Base-by-base conservation (phyloP, 805 yeast genomes). In the Wickerhamiella alocasiicola region DNA sequence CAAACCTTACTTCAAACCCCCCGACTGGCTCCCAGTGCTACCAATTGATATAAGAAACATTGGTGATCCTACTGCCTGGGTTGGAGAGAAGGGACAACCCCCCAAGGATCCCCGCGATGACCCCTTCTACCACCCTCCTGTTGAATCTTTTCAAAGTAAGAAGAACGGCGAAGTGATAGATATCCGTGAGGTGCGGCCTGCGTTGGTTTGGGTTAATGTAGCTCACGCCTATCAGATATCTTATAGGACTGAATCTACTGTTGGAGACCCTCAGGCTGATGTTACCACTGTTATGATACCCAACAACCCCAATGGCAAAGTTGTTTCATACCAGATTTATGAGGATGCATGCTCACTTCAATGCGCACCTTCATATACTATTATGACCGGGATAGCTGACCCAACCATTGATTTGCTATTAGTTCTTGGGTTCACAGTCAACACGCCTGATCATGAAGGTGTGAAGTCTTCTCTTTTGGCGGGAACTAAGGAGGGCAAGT, bases 371-470 rank as follows among this genome's bases (percentile, higher is more conserved):
- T 44, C 50, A 9, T 50, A 49, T 40, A 39, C 44, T 26, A 26
- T 50, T 11, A 37, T 47, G 19, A 25, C 36, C 9, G 41, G 44
- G 5, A 32, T 27, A 19, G 12, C 39, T 34, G 16, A 23, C 38
- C 6, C 47, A 49, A 12, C 46, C 24, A 23, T 33, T 46, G 28
- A 48, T 44, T 9, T 16, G 13, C 31, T 47, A 21, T 43, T 52
- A 9, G 19, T 37, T 9, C 26, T 43, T 9, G 53, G 55, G 3
- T 48, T 39, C 39, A 24, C 28, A 1, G 52, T 51, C 2, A 48
- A 46, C 12, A 42, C 49, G 1, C 55, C 55, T 12, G 55, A 52
- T 36, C 47, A 51, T 31, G 51, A 51, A 25, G 54, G 55, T 25
- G 34, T 19, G 26, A 37, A 43, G 5, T 39, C 47, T 3, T 43